These are phyloP conservation scores for Cladosporium phlei DNA, from an alignment of 2,329 filamentous ascomycete species.

Conservation along the genomic window DNA sequence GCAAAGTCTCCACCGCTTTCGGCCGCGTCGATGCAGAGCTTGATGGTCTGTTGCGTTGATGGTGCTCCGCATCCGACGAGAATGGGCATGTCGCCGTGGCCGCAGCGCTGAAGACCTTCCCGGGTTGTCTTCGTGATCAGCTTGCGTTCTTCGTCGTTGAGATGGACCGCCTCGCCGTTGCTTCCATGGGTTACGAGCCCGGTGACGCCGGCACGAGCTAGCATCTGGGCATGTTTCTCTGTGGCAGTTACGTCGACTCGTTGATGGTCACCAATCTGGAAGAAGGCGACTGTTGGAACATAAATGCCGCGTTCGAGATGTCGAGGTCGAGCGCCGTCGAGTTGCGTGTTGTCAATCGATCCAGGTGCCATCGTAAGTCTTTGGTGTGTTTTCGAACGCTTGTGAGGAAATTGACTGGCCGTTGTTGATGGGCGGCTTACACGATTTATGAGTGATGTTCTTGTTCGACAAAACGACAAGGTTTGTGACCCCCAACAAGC, in stretches of 20 bases:
- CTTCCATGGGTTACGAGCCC: conserved; percentile 74
- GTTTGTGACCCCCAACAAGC: too few relatives aligned
- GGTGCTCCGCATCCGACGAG: conserved; percentile 73
- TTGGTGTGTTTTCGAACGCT: too few relatives aligned
- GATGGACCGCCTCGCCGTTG: conserved; percentile 77
- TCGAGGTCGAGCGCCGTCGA: neutral
- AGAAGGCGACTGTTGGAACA: conserved; percentile 43
- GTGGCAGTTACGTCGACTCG: conserved; percentile 39
- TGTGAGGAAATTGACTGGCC: too few relatives aligned
- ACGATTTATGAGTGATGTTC: too few relatives aligned
- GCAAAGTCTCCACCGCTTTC: conserved; percentile 69
- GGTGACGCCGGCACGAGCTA: conserved; percentile 67
- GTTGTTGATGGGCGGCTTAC: too few relatives aligned
- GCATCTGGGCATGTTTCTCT: conserved; percentile 53
- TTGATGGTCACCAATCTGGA: conserved; percentile 35
- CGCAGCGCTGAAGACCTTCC: conserved; percentile 61
- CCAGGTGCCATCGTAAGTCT: neutral
- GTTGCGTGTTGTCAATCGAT: neutral
- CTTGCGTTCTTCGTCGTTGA: conserved; percentile 65
- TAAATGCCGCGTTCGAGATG: conserved; percentile 38
- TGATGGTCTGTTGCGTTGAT: conserved; percentile 67
- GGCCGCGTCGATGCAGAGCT: conserved; percentile 64
- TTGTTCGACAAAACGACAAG: too few relatives aligned
- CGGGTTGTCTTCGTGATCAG: conserved; percentile 66
- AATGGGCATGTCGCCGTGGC: conserved; percentile 62